Percentiles rank a stretch among this genome's conserved stretches.
These are phyloP conservation scores for Colletotrichum incanum DNA, from an alignment of 2,329 filamentous ascomycete genomes.

Conservation along the genomic window DNA sequence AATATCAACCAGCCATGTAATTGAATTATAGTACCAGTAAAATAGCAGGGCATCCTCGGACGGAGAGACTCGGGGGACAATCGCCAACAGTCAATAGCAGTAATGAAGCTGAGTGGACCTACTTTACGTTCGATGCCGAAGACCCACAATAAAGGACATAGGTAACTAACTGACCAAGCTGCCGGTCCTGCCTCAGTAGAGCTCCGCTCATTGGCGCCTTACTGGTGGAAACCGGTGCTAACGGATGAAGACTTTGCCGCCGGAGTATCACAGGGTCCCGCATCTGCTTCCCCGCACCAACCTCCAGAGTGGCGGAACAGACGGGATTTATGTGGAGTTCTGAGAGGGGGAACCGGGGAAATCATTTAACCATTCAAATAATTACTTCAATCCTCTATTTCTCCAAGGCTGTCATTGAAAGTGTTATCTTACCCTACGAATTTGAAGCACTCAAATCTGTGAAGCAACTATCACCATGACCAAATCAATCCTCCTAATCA, in stretches of 20 bases:
- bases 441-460: background rate
- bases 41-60: background rate
- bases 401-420: background rate
- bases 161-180: background rate
- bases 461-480: conserved; percentile 50
- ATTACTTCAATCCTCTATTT: background rate
- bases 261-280: background rate
- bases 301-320: background rate
- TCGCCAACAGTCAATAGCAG: background rate
- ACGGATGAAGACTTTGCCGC: conserved; percentile 26
- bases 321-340: background rate
- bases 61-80: no score
- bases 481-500: conserved; percentile 77
- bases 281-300: conserved; percentile 16
- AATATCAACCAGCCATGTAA: background rate
- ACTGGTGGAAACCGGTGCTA: background rate
- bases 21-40: background rate
- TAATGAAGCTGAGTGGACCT: background rate
- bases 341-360: conserved; percentile 7
- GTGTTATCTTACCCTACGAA: background rate
- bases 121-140: background rate
- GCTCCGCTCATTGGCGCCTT: background rate
- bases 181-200: background rate
- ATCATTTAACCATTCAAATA: conserved; percentile 10
- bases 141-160: no score